Base-by-base conservation (phyloP, 305 asterid species). In the Fraxinus platypoda region DNA sequence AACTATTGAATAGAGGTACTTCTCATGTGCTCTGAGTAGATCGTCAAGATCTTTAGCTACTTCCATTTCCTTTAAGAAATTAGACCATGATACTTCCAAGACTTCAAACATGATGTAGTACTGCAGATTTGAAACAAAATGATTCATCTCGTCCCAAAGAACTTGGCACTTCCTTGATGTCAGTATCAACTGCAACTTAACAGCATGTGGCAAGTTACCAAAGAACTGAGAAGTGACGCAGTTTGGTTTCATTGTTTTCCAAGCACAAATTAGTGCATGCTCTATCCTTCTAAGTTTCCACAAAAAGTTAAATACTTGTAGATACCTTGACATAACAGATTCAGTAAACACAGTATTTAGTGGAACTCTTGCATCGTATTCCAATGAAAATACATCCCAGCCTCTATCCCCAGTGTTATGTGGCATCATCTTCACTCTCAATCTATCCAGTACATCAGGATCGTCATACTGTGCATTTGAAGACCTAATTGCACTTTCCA, bases 61-160 rank as follows among this genome's bases (percentile, higher is more conserved):
- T 85, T 97, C 99, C 95, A 93, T 86, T 90, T 94, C 99, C 88
- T 90, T 93, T 37, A 90, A 88, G 54, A 97, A 90, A 81, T 92
- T 90, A 83, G 98, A 89, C 99, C 99, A 94, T 0, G 99, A 97
- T 49, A 92, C 96, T 89, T 92, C 98, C 95, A 96, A 86, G 74
- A 96, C 98, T 86, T 96, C 98, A 88, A 96, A 96, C 98, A 96
- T 96, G 77, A 96, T 94, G 87, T 97, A 93, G 83, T 93, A 97
- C 88, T 97, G 99, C 92, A 97, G 91, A 88, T 97, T 97, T 49
- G 99, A 86, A 75, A 94, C 96, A 81, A 97, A 94, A 84, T 97
- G 98, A 87, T 94, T 97, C 99, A 97, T 94, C 90, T 97, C 99
- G 77, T 84, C 97, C 99, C 99, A 97, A 74, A 93, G 97, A 85